Conservation (phyloP, 495 filamentous ascomycete genomes). For the Pyrenula massariospora region DNA sequence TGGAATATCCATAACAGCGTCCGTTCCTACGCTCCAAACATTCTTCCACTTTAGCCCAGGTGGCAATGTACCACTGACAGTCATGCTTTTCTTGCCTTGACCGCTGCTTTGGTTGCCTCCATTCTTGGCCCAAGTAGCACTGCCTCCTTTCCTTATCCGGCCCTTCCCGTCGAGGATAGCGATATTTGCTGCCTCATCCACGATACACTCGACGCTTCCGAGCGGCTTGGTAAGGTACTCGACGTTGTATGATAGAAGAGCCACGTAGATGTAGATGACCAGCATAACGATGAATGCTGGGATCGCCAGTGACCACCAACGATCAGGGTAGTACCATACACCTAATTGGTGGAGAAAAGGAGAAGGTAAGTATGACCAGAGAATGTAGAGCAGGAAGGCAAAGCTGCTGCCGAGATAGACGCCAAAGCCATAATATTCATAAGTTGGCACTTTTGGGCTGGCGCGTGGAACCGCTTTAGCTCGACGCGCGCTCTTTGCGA, state of each 20-base stretch:
- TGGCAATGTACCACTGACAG: conserved; percentile 5
- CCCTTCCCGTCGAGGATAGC: conserved; percentile 70
- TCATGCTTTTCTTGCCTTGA: conserved; percentile 2
- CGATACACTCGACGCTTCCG: conserved; percentile 74
- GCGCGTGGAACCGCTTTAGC: conserved; percentile 74
- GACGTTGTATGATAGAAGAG: conserved; percentile 83
- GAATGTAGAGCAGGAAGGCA: conserved; percentile 77
- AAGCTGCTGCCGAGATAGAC: conserved; percentile 77
- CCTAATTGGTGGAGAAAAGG: conserved; percentile 86
- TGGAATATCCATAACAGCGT: conserved; percentile 96
- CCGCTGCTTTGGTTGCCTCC: neutral
- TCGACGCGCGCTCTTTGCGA: conserved; percentile 48
- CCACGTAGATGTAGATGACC: conserved; percentile 87
- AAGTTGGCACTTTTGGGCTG: conserved; percentile 86
- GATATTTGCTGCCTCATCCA: conserved; percentile 79
- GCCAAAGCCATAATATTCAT: conserved; percentile 98
- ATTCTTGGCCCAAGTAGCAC: conserved; percentile 18
- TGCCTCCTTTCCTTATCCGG: conserved; percentile 35
- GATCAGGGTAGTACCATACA: conserved; percentile 91
- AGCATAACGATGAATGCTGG: conserved; percentile 82
- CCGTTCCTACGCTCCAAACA: conserved; percentile 85
- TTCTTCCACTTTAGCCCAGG: conserved; percentile 55
- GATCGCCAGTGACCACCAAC: conserved; percentile 93
- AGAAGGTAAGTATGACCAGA: conserved; percentile 90
- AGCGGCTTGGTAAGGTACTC: conserved; percentile 75